Conservation (phyloP, 768 basidiomycete species). For the Phanerochaete sordida region DNA sequence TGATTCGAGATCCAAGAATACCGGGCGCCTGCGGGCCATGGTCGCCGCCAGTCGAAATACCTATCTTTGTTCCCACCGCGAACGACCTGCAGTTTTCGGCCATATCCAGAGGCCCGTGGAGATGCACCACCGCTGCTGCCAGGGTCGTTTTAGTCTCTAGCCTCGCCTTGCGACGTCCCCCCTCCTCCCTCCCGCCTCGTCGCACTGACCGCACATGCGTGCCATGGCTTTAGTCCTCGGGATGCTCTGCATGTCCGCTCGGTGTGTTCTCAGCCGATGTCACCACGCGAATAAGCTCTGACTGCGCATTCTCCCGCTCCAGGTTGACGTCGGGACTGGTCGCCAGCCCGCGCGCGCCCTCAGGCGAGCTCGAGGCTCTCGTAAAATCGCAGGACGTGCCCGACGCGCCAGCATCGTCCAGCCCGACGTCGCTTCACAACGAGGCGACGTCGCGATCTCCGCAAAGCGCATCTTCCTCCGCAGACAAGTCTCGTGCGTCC, state of each 20-base stretch:
- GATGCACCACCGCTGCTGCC: neutral
- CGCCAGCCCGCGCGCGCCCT: neutral
- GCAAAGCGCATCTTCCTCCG: neutral
- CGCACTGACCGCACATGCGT: conserved; percentile 3
- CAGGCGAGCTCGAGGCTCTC: neutral
- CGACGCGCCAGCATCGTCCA: neutral
- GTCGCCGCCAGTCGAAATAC: neutral
- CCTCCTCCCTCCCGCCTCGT: neutral
- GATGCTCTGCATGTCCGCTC: neutral
- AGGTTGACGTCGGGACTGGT: neutral
- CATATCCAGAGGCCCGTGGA: neutral
- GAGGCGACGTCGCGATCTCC: neutral
- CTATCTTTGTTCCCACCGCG: neutral
- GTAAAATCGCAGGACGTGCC: neutral
- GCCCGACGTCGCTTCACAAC: neutral
- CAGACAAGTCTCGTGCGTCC: neutral
- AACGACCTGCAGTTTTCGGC: neutral
- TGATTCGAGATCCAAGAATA: neutral
- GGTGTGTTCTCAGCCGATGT: neutral
- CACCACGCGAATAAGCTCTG: neutral
- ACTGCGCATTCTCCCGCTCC: neutral
- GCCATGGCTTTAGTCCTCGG: neutral
- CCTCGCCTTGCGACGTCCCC: neutral
- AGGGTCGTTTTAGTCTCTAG: neutral
- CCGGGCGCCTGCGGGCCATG: neutral